Conservation (phyloP, 371 early-diverging fungal species). For the Actinomortierella ambigua region DNA sequence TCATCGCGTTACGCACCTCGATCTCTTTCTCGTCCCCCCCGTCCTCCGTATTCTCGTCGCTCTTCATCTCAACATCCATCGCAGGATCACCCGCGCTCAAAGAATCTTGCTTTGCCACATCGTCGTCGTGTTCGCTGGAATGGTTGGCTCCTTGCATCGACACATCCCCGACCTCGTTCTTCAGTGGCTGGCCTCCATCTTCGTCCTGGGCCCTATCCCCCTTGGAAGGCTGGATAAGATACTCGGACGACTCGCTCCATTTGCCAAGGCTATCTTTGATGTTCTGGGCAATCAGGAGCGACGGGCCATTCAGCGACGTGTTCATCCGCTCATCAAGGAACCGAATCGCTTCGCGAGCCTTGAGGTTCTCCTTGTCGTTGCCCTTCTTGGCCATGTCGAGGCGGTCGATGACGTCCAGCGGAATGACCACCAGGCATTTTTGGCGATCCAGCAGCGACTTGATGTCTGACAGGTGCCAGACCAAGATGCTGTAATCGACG, state of each 20-base stretch:
- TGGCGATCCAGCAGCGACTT: slow-evolving; percentile 33
- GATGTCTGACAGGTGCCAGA: slow-evolving; percentile 33
- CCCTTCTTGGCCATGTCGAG: slow-evolving; percentile 79
- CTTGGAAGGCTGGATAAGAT: slow-evolving; percentile 7
- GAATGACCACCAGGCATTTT: slow-evolving; percentile 26
- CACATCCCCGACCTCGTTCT: not conserved
- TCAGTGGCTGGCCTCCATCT: not conserved
- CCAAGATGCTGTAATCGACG: slow-evolving; percentile 33
- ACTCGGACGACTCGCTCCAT: slow-evolving; percentile 36
- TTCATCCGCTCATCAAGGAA: slow-evolving; percentile 69
- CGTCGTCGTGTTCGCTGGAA: slow-evolving; percentile 5
- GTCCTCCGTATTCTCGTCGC: slow-evolving; percentile 5
- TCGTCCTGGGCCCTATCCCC: not conserved
- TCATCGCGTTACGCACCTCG: slow-evolving; percentile 38
- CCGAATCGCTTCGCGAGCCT: slow-evolving; percentile 78
- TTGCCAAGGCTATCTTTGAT: slow-evolving; percentile 30
- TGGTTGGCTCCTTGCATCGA: not conserved
- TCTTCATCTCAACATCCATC: not conserved
- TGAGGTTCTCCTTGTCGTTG: slow-evolving; percentile 59
- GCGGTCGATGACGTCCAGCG: slow-evolving; percentile 60
- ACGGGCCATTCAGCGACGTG: slow-evolving; percentile 23
- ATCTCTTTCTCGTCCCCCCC: slow-evolving; percentile 20
- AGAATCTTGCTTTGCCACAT: slow-evolving; percentile 5
- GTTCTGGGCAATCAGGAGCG: slow-evolving; percentile 33
- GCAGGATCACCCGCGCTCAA: no score